Evolutionary conservation across 2,329 filamentous ascomycete species (phyloP).

Genomic region (Cercospora sp.): DNA sequence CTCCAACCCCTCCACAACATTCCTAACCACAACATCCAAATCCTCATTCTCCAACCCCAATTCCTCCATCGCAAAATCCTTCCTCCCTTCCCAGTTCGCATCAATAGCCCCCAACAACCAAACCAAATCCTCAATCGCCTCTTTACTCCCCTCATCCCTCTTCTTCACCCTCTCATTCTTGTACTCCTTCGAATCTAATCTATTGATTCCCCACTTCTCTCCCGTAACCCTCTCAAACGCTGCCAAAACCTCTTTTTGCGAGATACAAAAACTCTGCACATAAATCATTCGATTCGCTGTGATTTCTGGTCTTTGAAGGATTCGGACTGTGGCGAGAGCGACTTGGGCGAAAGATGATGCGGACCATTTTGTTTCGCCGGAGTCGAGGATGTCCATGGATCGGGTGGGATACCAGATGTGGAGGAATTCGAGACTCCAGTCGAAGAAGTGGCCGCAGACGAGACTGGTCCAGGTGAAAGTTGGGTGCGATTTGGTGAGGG

Average conservation of each 20-base stretch:
- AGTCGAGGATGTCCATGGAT: constrained; percentile 58
- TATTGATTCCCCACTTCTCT: constrained; percentile 52
- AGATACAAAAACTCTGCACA: constrained; percentile 58
- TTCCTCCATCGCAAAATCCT: constrained; percentile 45
- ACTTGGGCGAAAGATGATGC: constrained; percentile 55
- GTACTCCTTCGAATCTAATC: constrained; percentile 39
- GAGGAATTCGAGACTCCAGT: constrained; percentile 59
- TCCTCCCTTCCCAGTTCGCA: constrained; percentile 38
- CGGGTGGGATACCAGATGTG: constrained; percentile 54
- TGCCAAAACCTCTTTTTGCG: constrained; percentile 59
- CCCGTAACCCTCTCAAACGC: constrained; percentile 56
- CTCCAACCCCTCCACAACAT: constrained; percentile 33
- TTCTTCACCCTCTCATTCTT: constrained; percentile 39
- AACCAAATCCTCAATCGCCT: constrained; percentile 37
- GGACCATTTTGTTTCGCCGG: constrained; percentile 56
- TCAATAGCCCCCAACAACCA: constrained; percentile 37
- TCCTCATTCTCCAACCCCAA: constrained; percentile 46
- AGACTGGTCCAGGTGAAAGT: constrained; percentile 62
- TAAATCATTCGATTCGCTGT: constrained; percentile 62
- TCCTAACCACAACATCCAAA: constrained; percentile 42
- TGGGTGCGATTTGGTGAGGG: constrained; percentile 38
- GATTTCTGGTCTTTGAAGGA: constrained; percentile 52
- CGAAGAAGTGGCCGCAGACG: constrained; percentile 62
- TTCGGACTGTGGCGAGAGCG: constrained; percentile 53
- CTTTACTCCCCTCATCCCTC: constrained; percentile 41